Conservation (phyloP, 2,329 filamentous ascomycete genomes). For the Lachnellula arida region DNA sequence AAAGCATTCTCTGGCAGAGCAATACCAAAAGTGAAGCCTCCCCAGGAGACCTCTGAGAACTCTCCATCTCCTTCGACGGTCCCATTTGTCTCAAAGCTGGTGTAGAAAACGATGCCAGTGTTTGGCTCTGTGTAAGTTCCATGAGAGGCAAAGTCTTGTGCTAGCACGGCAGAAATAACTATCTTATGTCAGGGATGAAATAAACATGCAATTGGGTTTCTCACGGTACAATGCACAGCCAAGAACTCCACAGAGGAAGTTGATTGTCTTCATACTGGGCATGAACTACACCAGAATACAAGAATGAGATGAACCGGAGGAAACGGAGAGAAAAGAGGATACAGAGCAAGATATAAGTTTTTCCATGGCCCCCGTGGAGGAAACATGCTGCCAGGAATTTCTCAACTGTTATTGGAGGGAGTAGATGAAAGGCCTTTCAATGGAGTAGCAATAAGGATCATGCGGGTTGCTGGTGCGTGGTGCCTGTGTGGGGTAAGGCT, state of each 20-base stretch:
- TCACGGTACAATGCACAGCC: slow-evolving; percentile 23
- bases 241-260: slow-evolving; percentile 20
- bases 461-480: slow-evolving; percentile 6
- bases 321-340: slow-evolving; percentile 6
- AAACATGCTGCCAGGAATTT: slow-evolving; percentile 6
- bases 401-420: slow-evolving; percentile 15
- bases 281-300: slow-evolving; percentile 12
- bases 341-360: slow-evolving; percentile 9
- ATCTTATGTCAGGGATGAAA: slow-evolving; percentile 7
- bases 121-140: slow-evolving; percentile 39
- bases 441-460: slow-evolving; percentile 2
- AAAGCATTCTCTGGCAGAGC: slow-evolving; percentile 47
- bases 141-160: slow-evolving; percentile 30
- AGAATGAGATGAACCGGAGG: slow-evolving; percentile 5
- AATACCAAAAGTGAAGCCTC: slow-evolving; percentile 49
- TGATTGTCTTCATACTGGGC: slow-evolving; percentile 25
- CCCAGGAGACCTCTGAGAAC: slow-evolving; percentile 28
- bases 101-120: slow-evolving; percentile 51
- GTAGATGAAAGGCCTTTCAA: slow-evolving; percentile 8
- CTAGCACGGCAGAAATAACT: slow-evolving; percentile 21
- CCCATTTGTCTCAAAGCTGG: slow-evolving; percentile 40
- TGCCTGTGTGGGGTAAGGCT: not conserved
- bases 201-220: not conserved
- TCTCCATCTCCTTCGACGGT: slow-evolving; percentile 33
- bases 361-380: slow-evolving; percentile 7